phyloP scores from a whole-genome alignment of 208 protist genomes.

The Crithidia bombi region DNA sequence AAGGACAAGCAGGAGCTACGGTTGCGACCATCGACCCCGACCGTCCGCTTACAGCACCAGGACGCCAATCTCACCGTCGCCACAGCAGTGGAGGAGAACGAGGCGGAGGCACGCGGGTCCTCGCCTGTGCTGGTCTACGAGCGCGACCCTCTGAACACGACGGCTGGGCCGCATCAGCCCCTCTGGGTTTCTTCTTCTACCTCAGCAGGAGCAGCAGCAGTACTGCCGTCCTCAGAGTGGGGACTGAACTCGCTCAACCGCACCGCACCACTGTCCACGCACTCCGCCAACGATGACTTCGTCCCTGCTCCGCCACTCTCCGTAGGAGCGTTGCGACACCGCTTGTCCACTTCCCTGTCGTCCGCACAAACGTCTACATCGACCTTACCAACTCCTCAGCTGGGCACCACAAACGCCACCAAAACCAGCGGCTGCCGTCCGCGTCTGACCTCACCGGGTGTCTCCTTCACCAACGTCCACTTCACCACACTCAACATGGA shows the following conservation, averaged over 20 bases:
- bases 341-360: no score
- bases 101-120: neutral
- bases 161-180: neutral
- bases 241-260: neutral
- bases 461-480: conserved; percentile 18
- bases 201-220: no score
- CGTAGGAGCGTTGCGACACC: conserved; percentile 11
- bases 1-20: no score
- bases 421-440: conserved; percentile 7
- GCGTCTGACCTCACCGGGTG: conserved; percentile 13
- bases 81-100: neutral
- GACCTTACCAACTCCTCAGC: neutral
- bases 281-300: neutral
- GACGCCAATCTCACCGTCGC: neutral
- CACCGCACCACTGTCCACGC: neutral
- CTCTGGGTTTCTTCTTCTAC: neutral
- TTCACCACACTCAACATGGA: conserved; percentile 4
- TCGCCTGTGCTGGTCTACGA: conserved; percentile 28
- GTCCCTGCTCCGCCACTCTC: conserved; percentile 12
- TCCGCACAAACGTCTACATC: neutral
- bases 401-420: neutral
- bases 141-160: neutral
- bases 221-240: neutral
- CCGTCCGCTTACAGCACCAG: neutral
- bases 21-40: neutral